Evolutionary conservation across 768 basidiomycete genomes (phyloP).

Genomic region (Boletellus emodensis): DNA sequence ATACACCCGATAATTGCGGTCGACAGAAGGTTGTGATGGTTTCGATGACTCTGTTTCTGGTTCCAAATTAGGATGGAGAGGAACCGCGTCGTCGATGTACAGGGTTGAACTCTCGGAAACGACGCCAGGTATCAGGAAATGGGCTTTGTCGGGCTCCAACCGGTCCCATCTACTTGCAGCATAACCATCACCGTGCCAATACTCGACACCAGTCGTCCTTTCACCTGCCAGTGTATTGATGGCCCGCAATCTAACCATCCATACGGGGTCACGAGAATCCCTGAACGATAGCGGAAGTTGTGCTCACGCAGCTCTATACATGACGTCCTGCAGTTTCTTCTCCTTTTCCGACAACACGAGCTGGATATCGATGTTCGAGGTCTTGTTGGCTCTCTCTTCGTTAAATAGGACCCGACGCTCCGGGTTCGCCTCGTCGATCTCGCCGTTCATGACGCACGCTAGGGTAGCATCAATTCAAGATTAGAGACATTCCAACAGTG

Average conservation of each 20-base stretch:
- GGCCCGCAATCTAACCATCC: not conserved
- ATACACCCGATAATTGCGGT: conserved; percentile 10
- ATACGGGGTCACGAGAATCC: not conserved
- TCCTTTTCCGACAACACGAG: conserved; percentile 7
- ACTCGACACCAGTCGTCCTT: not conserved
- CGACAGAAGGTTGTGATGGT: conserved; percentile 2
- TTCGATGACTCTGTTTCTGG: not conserved
- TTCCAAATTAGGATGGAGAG: conserved; percentile 3
- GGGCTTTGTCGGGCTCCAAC: not conserved
- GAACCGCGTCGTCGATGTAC: conserved; percentile 7
- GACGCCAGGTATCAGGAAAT: not conserved
- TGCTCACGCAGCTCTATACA: conserved; percentile 8
- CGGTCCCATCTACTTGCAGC: conserved; percentile 1
- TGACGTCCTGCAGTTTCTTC: conserved; percentile 3
- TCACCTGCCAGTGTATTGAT: conserved; percentile 1
- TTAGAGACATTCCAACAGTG: not conserved
- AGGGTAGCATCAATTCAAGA: not conserved
- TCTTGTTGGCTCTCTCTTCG: not conserved
- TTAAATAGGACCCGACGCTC: not conserved
- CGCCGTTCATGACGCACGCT: conserved; percentile 8
- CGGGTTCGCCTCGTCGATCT: conserved; percentile 4
- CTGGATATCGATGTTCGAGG: conserved; percentile 11
- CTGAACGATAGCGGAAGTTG: not conserved
- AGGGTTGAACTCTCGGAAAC: conserved; percentile 5
- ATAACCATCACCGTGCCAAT: conserved; percentile 2